Percentiles rank a stretch among this genome's conserved stretches.
phyloP scores from a whole-genome alignment of 805 yeast genomes.

The Candida insectalens region DNA sequence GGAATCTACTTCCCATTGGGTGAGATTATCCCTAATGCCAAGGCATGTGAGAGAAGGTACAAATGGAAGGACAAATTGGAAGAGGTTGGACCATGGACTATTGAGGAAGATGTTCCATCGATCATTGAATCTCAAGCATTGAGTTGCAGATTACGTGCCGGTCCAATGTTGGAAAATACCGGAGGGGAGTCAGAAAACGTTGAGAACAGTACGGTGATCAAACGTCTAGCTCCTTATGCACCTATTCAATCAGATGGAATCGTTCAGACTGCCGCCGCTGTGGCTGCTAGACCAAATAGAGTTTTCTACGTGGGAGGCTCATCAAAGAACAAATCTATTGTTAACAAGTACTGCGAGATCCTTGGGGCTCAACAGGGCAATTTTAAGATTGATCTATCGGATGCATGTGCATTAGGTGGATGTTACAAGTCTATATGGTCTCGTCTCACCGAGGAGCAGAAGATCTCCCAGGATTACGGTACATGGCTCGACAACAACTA shows the following conservation, averaged over 20 bases:
- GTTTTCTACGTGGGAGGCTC: conserved; percentile 87
- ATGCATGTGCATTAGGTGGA: conserved; percentile 91
- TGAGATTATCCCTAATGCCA: conserved; percentile 83
- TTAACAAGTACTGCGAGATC: conserved; percentile 58
- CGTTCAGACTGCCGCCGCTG: conserved; percentile 31
- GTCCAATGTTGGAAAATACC: conserved; percentile 54
- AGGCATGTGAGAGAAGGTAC: conserved; percentile 52
- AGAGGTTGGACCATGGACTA: conserved; percentile 32
- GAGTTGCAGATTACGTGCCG: conserved; percentile 70
- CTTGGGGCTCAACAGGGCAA: conserved; percentile 60
- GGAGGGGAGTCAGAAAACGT: conserved; percentile 3
- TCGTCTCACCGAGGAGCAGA: conserved; percentile 23
- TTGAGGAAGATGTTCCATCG: conserved; percentile 58
- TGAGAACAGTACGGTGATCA: conserved; percentile 6
- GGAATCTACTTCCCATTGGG: conserved; percentile 84
- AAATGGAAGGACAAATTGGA: conserved; percentile 26
- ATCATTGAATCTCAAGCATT: conserved; percentile 84
- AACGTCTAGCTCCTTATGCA: conserved; percentile 24
- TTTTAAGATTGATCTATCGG: conserved; percentile 64
- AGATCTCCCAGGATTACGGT: conserved; percentile 24
- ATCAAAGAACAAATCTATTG: conserved; percentile 60
- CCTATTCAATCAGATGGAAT: conserved; percentile 37
- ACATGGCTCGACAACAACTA: conserved; percentile 37
- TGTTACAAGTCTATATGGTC: conserved; percentile 83
- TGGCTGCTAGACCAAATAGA: conserved; percentile 50